Percentiles rank a stretch among this genome's conserved stretches.
Evolutionary conservation across 192 early-diverging fungal genomes (phyloP).

Genomic region (Allomyces arbusculus): DNA sequence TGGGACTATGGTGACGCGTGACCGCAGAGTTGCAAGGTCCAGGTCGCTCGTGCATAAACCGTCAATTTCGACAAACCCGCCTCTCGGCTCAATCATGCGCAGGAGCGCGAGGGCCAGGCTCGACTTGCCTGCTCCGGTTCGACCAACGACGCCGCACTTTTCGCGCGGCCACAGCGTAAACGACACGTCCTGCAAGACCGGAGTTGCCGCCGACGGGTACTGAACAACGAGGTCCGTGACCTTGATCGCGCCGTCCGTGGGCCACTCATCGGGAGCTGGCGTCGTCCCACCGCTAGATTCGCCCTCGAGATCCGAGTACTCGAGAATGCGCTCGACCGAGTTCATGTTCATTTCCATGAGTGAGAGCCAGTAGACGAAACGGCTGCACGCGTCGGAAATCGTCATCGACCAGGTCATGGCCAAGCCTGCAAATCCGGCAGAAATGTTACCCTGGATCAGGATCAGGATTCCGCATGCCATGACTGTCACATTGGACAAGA

Average conservation of each 20-base stretch:
- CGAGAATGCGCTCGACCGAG: conserved; percentile 66
- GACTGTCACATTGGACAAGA: conserved; percentile 51
- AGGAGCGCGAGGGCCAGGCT: conserved; percentile 53
- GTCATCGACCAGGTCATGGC: conserved; percentile 61
- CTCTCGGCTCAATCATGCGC: conserved; percentile 49
- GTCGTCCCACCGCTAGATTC: conserved; percentile 37
- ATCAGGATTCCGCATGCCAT: conserved; percentile 50
- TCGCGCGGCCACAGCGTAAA: conserved; percentile 43
- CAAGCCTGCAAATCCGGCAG: conserved; percentile 75
- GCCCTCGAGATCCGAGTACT: conserved; percentile 65
- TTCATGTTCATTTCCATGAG: conserved; percentile 76
- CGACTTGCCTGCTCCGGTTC: conserved; percentile 69
- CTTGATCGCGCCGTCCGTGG: conserved; percentile 41
- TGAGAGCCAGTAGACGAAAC: conserved; percentile 60
- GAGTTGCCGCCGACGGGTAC: conserved; percentile 51
- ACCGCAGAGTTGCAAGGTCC: conserved; percentile 56
- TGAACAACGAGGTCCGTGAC: conserved; percentile 50
- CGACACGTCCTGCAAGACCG: conserved; percentile 57
- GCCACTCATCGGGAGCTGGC: conserved; percentile 38
- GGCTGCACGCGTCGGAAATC: conserved; percentile 59
- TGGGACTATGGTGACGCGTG: conserved; percentile 67
- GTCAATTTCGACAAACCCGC: conserved; percentile 50
- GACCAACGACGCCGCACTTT: conserved; percentile 83
- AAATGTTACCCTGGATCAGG: conserved; percentile 28
- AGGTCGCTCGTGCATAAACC: conserved; percentile 49